Percentiles rank a stretch among this genome's conserved stretches.
Evolutionary conservation across 2,329 filamentous ascomycete genomes (phyloP).

Genomic region (Magnaporthales sp.): DNA sequence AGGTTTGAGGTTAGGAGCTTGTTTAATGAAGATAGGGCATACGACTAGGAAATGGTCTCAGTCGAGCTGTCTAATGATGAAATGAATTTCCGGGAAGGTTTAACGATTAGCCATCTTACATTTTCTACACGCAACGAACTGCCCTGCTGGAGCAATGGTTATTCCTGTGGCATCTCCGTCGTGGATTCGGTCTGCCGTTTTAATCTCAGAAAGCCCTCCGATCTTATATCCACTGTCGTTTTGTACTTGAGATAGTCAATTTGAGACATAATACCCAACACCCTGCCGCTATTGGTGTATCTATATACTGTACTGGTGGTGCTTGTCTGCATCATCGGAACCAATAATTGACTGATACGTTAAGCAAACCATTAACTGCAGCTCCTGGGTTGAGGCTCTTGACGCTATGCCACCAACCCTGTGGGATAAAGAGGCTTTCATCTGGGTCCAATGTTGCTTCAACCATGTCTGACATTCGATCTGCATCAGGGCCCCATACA

Average conservation of each 20-base stretch:
- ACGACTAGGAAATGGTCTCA: background rate
- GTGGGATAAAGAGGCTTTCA: slow-evolving; percentile 70
- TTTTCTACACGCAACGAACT: background rate
- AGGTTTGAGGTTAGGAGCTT: background rate
- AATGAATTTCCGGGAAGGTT: background rate
- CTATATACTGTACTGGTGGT: background rate
- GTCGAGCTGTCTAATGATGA: background rate
- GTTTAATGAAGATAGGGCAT: background rate
- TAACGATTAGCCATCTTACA: background rate
- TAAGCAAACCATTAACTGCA: slow-evolving; percentile 22
- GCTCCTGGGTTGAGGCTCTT: slow-evolving; percentile 36
- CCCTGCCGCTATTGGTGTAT: background rate
- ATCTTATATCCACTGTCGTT: background rate
- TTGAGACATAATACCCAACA: background rate
- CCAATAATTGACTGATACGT: slow-evolving; percentile 64
- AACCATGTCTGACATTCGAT: slow-evolving; percentile 20
- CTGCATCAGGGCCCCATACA: slow-evolving; percentile 51
- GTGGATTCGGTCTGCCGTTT: background rate
- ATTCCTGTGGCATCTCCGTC: background rate
- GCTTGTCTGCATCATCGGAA: slow-evolving; percentile 44
- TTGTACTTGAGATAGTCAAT: background rate
- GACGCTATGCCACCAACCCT: slow-evolving; percentile 83
- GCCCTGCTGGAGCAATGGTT: background rate
- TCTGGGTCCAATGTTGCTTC: slow-evolving; percentile 54
- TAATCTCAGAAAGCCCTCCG: background rate